A percentile compares a stretch with the other conserved stretches of the same genome.
Conservation (phyloP, 75 land plant genomes). For the Sequoia sempervirens region DNA sequence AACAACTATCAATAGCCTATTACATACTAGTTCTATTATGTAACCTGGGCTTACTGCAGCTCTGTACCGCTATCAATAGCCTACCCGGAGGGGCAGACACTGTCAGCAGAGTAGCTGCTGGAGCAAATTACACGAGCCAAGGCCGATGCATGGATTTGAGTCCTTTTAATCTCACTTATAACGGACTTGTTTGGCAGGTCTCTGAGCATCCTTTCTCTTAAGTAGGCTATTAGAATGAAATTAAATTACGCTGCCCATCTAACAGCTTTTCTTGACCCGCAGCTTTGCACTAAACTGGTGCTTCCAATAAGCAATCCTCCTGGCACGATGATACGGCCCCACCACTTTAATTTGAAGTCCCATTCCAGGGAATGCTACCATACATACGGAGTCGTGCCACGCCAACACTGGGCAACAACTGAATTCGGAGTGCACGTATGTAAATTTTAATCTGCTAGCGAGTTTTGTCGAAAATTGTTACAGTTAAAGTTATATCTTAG, state of each 20-base stretch:
- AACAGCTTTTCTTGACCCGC: too few relatives aligned
- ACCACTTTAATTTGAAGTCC: slow-evolving; percentile 16
- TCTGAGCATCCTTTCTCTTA: too few relatives aligned
- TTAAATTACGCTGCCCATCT: too few relatives aligned
- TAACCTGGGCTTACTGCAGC: slow-evolving; percentile 7
- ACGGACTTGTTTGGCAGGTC: too few relatives aligned
- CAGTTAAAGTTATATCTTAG: too few relatives aligned
- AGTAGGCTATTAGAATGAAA: too few relatives aligned
- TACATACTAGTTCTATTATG: too few relatives aligned
- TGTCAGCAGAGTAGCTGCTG: slow-evolving; percentile 28
- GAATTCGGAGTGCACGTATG: neutral
- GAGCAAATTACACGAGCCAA: slow-evolving; percentile 20
- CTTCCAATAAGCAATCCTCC: slow-evolving; percentile 1
- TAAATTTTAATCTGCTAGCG: too few relatives aligned
- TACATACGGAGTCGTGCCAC: neutral
- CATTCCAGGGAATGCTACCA: slow-evolving; percentile 17
- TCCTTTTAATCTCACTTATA: neutral
- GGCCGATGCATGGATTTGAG: slow-evolving; percentile 13
- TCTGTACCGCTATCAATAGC: slow-evolving; percentile 28
- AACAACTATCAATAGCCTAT: too few relatives aligned
- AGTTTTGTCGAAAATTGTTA: too few relatives aligned
- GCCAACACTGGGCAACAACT: neutral
- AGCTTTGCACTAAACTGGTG: too few relatives aligned
- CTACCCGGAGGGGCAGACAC: slow-evolving; percentile 16
- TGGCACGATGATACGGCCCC: neutral